phyloP scores from a whole-genome alignment of 768 basidiomycete genomes.

The Boletus barrowsii region DNA sequence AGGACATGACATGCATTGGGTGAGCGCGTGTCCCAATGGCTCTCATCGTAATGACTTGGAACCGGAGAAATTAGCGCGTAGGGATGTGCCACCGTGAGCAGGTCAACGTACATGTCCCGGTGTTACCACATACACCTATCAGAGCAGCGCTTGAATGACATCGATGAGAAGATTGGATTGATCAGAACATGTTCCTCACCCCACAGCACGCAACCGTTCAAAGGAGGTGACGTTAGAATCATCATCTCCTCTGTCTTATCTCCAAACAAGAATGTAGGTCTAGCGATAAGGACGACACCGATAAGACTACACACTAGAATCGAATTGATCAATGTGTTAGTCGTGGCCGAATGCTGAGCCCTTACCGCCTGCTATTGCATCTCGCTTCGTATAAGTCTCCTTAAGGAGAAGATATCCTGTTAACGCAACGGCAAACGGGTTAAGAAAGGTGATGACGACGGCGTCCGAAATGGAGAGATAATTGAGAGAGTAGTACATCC shows the following conservation, averaged over 20 bases:
- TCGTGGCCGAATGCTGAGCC: neutral
- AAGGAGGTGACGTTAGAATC: constrained; percentile 12
- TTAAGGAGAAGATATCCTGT: constrained; percentile 59
- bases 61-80: neutral
- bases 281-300: constrained; percentile 80
- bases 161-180: neutral
- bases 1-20: constrained; percentile 66
- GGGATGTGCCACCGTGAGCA: neutral
- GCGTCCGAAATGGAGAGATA: constrained; percentile 79
- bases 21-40: constrained; percentile 76
- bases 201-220: constrained; percentile 58
- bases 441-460: constrained; percentile 71
- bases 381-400: constrained; percentile 53
- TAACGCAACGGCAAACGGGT: constrained; percentile 62
- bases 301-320: constrained; percentile 56
- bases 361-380: constrained; percentile 55
- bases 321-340: neutral
- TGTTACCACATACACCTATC: constrained; percentile 60
- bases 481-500: constrained; percentile 67
- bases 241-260: neutral
- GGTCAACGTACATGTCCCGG: constrained; percentile 62
- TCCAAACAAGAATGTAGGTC: constrained; percentile 75
- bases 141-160: constrained; percentile 48
- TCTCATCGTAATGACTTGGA: constrained; percentile 49
- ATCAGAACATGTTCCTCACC: constrained; percentile 31